These are phyloP conservation scores for Helichrysum umbraculigerum DNA, from an alignment of 129 eudicot genomes.

Conservation along the genomic window DNA sequence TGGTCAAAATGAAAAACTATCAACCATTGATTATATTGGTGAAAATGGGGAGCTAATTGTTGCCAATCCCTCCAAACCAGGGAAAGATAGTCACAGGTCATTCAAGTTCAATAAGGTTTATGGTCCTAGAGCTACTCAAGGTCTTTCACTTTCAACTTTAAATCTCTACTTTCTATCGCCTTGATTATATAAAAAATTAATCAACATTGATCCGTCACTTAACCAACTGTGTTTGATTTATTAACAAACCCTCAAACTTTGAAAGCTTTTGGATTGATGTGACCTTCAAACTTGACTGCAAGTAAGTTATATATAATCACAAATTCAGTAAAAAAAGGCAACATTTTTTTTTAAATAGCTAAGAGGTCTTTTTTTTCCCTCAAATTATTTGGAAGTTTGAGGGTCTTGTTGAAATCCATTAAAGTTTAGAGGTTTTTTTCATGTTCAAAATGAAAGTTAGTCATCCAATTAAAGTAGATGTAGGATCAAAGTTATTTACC, in stretches of 20 bases:
- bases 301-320: no score
- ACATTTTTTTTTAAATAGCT: no score
- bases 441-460: neutral
- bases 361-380: no score
- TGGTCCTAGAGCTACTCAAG: slow-evolving; percentile 88
- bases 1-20: slow-evolving; percentile 60
- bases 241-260: no score
- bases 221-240: no score
- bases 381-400: neutral
- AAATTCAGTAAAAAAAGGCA: no score
- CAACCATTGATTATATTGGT: slow-evolving; percentile 66
- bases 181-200: no score
- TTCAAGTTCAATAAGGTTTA: slow-evolving; percentile 94
- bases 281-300: no score
- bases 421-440: neutral
- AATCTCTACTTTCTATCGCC: neutral
- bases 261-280: no score
- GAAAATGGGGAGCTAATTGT: slow-evolving; percentile 80
- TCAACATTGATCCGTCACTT: neutral
- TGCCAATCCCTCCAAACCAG: slow-evolving; percentile 75
- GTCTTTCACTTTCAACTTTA: slow-evolving; percentile 37
- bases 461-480: neutral
- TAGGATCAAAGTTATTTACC: neutral
- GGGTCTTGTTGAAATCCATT: neutral
- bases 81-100: slow-evolving; percentile 72